phyloP scores from a whole-genome alignment of 2,329 filamentous ascomycete species.

The Fusarium oxysporum region DNA sequence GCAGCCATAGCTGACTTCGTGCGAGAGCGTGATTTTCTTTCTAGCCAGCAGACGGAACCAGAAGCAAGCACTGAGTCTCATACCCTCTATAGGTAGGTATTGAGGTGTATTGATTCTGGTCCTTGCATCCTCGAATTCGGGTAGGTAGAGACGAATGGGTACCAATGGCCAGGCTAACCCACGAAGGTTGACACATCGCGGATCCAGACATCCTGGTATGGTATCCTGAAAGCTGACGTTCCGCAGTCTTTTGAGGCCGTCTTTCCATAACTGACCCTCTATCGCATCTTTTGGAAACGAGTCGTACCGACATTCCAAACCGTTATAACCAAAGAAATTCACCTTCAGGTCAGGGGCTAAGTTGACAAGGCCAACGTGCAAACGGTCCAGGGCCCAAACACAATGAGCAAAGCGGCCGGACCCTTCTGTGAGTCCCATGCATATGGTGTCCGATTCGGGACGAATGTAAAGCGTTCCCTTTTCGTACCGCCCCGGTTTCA shows the following conservation, averaged over 20 bases:
- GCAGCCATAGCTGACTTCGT: neutral
- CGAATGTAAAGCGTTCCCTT: neutral
- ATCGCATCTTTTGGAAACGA: neutral
- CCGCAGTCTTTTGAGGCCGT: neutral
- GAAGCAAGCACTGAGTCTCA: neutral
- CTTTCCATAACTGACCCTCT: neutral
- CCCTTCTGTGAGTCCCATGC: neutral
- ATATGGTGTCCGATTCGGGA: neutral
- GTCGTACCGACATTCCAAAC: neutral
- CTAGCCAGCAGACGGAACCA: neutral
- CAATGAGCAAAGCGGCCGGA: neutral
- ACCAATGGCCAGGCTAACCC: neutral
- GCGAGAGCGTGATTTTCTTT: neutral
- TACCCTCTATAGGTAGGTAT: neutral
- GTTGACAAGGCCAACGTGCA: neutral
- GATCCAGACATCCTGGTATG: neutral
- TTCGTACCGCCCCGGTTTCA: neutral
- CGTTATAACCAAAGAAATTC: neutral
- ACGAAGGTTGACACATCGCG: neutral
- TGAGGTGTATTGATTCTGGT: too few relatives aligned
- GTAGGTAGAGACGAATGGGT: neutral
- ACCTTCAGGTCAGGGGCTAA: neutral
- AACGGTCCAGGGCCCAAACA: neutral
- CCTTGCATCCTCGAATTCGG: rapidly evolving
- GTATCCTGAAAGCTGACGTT: neutral